Evolutionary conservation across 768 basidiomycete genomes (phyloP), one percentile per base, ranked within the genome.

Genomic region (Butyriboletus loyo): DNA sequence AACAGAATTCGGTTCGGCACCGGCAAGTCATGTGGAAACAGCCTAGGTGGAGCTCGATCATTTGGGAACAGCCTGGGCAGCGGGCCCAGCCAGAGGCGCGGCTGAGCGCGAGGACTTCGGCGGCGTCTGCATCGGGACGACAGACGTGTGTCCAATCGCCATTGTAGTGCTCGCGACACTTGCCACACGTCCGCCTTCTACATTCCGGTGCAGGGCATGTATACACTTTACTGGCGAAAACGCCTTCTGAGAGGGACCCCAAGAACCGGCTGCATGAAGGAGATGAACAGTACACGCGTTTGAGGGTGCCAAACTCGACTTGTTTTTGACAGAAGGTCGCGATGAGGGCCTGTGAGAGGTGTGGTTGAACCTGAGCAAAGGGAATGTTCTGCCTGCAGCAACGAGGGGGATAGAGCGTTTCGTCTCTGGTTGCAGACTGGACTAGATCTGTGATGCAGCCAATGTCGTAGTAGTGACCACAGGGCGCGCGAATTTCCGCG

Each of bases 21-120:
- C 67, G 54, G 48, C 75, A 76, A 2, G 70, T 71, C 69, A 77
- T 73, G 52, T 77, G 75, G 56, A 62, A 71, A 48, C 75, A 76
- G 0, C 75, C 75, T 13, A 58, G 21, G 6, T 62, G 49, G 36
- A 73, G 69, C 49, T 76, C 75, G 50, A 76, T 66, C 61, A 76
- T 58, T 32, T 67, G 66, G 17, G 61, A 56, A 47, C 75, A 76
- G 5, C 72, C 72, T 2, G 75, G 74, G 49, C 75, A 77, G 10
- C 68, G 69, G 1, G 71, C 60, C 75, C 70, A 76, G 5, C 71
- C 71, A 19, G 62, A 36, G 7, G 57, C 22, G 4, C 51, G 53
- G 21, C 66, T 40, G 19, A 74, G 57, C 21, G 51, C 64, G 42
- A 68, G 63, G 10, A 72, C 61, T 5, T 62, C 59, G n/a, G 59